A percentile compares a stretch with the other conserved stretches of the same genome.
These are phyloP conservation scores for Arthrobotrys entomopaga DNA, from an alignment of 2,329 filamentous ascomycete species.

Conservation along the genomic window DNA sequence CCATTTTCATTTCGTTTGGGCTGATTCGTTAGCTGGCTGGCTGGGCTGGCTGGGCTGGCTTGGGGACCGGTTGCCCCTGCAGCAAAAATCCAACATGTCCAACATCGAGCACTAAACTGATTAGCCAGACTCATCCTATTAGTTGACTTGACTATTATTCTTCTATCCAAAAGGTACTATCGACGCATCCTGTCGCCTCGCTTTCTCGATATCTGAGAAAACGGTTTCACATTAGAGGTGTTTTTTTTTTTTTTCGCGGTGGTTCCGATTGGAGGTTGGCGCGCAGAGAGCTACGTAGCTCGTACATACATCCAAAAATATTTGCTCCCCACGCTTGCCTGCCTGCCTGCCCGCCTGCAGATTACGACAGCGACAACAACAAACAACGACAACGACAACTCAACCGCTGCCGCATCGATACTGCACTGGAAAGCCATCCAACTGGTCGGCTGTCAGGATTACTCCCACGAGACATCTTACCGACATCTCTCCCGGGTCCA, in stretches of 20 bases:
- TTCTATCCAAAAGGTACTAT: background rate
- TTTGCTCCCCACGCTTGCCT: background rate
- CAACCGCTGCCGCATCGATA: background rate
- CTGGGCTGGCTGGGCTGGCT: too few relatives aligned
- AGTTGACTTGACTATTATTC: too few relatives aligned
- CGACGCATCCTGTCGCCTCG: conserved; percentile 8
- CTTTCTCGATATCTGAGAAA: background rate
- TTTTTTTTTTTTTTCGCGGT: conserved; percentile 10
- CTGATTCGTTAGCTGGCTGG: too few relatives aligned
- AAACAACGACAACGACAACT: background rate
- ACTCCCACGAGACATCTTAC: background rate
- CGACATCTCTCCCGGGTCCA: background rate
- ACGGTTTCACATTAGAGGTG: too few relatives aligned
- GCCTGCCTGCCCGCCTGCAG: background rate
- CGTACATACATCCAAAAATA: background rate
- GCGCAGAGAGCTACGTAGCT: background rate
- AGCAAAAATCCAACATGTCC: conserved; percentile 39
- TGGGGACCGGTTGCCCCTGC: conserved; percentile 25
- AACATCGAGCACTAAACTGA: conserved; percentile 1
- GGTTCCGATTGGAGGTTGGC: conserved; percentile 10
- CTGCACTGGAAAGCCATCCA: background rate
- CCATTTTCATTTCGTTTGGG: too few relatives aligned
- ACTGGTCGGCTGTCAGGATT: background rate
- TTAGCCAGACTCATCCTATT: background rate
- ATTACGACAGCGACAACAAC: conserved; percentile 2